Evolutionary conservation across 1,284 basidiomycete genomes (phyloP).

Genomic region (Malassezia nana): DNA sequence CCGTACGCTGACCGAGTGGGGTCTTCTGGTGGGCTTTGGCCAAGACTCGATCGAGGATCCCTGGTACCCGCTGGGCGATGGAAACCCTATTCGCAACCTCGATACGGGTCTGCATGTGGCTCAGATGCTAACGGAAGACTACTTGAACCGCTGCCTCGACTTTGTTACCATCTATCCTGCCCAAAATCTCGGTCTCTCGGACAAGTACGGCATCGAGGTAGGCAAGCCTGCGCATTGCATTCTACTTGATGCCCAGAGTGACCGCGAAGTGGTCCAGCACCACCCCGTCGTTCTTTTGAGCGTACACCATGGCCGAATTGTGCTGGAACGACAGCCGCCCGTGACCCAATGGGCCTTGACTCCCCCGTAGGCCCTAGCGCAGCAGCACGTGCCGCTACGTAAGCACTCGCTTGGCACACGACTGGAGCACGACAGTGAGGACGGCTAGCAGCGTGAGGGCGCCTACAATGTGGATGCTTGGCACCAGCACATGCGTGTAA

Average conservation of each 20-base stretch:
- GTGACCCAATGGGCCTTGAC: not conserved
- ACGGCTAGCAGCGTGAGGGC: not conserved
- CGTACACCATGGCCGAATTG: not conserved
- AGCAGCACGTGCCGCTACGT: not conserved
- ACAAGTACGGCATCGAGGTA: not conserved
- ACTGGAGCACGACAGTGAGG: not conserved
- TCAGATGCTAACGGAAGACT: not conserved
- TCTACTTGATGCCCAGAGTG: not conserved
- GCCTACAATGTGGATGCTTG: not conserved
- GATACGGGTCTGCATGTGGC: constrained; percentile 3
- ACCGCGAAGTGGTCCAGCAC: not conserved
- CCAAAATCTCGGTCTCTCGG: not conserved
- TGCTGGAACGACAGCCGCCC: not conserved
- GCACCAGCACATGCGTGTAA: not conserved
- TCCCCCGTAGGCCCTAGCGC: not conserved
- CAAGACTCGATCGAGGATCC: constrained; percentile 7
- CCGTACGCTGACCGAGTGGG: not conserved
- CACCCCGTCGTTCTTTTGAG: not conserved
- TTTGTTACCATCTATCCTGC: constrained; percentile 1
- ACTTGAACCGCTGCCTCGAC: not conserved
- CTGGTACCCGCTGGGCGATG: not conserved
- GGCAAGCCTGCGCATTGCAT: not conserved
- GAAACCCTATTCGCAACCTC: constrained; percentile 1
- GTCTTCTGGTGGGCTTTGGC: not conserved
- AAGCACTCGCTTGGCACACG: not conserved